phyloP scores from a whole-genome alignment of 495 filamentous ascomycete genomes.

The Wilcoxina mikolae region DNA sequence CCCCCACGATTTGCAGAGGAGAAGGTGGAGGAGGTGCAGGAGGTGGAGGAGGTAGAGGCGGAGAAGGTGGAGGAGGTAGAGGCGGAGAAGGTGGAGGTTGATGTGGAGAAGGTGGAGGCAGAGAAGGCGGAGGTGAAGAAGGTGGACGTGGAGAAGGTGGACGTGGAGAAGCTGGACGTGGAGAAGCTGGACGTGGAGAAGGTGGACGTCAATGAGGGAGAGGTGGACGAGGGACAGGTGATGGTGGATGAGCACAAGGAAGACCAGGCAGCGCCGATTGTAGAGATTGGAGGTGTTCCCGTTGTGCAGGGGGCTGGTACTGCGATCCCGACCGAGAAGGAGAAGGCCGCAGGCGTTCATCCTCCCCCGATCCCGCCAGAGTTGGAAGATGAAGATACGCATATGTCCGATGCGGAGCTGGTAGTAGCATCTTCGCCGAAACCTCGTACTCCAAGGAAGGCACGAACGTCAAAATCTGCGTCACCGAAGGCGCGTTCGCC shows the following conservation, averaged over 20 bases:
- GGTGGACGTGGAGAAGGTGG: no score
- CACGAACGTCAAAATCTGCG: neutral
- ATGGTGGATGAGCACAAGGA: neutral
- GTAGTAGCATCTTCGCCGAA: neutral
- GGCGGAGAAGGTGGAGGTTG: no score
- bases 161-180: no score
- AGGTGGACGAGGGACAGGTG: no score
- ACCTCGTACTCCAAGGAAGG: neutral
- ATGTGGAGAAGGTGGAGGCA: no score
- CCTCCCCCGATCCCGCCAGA: constrained; percentile 16
- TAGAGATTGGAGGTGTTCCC: constrained; percentile 16
- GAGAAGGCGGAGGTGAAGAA: no score
- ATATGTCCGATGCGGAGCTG: neutral
- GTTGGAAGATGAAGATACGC: neutral
- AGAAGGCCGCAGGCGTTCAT: constrained; percentile 12
- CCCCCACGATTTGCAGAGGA: neutral
- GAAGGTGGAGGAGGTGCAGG: constrained; percentile 6
- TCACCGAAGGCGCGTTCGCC: neutral
- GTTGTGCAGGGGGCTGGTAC: constrained; percentile 17
- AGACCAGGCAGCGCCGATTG: constrained; percentile 10
- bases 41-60: no score
- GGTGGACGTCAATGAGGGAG: no score
- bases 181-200: no score
- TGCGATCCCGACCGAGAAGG: constrained; percentile 15
- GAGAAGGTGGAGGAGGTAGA: no score